Percentiles rank a stretch among this genome's conserved stretches.
Evolutionary conservation across 2,329 filamentous ascomycete species (phyloP).

Genomic region (Fusarium caatingaense): DNA sequence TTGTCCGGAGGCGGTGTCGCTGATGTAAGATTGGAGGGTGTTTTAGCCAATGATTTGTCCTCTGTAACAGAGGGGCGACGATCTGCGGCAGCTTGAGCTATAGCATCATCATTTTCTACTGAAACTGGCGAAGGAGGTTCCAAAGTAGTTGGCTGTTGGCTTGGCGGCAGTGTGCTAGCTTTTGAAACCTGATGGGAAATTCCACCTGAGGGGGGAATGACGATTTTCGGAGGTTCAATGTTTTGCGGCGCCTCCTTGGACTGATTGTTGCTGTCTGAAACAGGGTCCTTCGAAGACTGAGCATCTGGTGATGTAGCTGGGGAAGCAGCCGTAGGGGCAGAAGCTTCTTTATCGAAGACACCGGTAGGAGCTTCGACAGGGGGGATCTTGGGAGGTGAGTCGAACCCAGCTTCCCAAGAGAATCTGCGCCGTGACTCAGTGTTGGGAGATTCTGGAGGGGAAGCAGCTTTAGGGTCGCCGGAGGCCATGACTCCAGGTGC

Average conservation of each 20-base stretch:
- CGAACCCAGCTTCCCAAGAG: conserved; percentile 52
- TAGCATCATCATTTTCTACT: conserved; percentile 48
- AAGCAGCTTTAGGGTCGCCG: conserved; percentile 13
- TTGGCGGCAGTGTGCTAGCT: conserved; percentile 33
- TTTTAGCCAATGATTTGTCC: conserved; percentile 56
- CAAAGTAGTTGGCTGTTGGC: conserved; percentile 38
- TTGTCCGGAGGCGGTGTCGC: conserved; percentile 52
- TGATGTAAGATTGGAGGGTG: conserved; percentile 51
- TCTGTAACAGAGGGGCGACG: conserved; percentile 57
- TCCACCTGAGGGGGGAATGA: conserved; percentile 35
- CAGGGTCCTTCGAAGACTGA: conserved; percentile 27
- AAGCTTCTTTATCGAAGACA: conserved; percentile 10
- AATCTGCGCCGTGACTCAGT: conserved; percentile 48
- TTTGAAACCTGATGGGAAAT: conserved; percentile 45
- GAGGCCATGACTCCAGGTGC: neutral
- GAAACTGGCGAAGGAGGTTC: conserved; percentile 61
- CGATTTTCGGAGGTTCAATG: conserved; percentile 35
- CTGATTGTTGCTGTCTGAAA: conserved; percentile 17
- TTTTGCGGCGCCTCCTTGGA: conserved; percentile 28
- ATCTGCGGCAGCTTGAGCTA: conserved; percentile 37
- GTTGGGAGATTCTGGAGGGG: conserved; percentile 8
- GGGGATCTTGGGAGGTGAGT: conserved; percentile 33
- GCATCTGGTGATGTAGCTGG: conserved; percentile 19
- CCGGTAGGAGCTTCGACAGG: conserved; percentile 22
- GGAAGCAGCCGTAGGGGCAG: conserved; percentile 22